Base-by-base conservation (phyloP, 768 basidiomycete species). In the Nevesoporus exiguus region DNA sequence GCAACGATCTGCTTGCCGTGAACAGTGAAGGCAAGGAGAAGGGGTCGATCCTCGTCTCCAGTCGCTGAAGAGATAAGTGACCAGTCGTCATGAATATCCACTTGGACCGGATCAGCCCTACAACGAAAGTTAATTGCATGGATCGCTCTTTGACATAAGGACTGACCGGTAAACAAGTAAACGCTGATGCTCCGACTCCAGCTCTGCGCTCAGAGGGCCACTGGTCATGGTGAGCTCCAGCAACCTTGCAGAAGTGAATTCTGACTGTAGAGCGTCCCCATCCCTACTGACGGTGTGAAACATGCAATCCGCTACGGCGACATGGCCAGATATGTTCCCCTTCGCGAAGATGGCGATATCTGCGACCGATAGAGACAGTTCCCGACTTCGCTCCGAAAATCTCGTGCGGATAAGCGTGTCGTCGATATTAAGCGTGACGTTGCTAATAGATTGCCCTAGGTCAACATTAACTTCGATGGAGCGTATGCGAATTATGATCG, bases 41-140 rank as follows among this genome's bases (percentile, higher is more conserved):
- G 74, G 27, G 81, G 80, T n/a, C 73, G 61, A 34, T 81, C 75
- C 46, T 75, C 72, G 10, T 72, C 66, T 34, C 76, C 65, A n/a
- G 69, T 58, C 42, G 67, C 60, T 6, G 76, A 59, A 17, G 75
- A 74, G 40, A 77, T 74, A 41, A 71, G 71, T 5, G 85, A 81
- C 93, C 93, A 95, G 64, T 95, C 90, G 59, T 95, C 93, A 59
- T 76, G 82, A 48, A 93, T 83, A 50, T 80, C 80, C 44, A 93
- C 77, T 59, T 81, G 76, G 31, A 94, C 69, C 1, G 93, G 93
- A 62, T 93, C 88, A 27, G 90, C 86, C 22, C 90, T 91, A 53
- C 22, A 48, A 46, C 22, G 10, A 47, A 47, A 33, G 31, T 66
- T 24, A 64, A 31, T 46, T 5, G 22, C 3, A 21, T 37, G 7